Evolutionary conservation across 257 asterid species (phyloP).

Genomic region (Solanum chiquidenum): DNA sequence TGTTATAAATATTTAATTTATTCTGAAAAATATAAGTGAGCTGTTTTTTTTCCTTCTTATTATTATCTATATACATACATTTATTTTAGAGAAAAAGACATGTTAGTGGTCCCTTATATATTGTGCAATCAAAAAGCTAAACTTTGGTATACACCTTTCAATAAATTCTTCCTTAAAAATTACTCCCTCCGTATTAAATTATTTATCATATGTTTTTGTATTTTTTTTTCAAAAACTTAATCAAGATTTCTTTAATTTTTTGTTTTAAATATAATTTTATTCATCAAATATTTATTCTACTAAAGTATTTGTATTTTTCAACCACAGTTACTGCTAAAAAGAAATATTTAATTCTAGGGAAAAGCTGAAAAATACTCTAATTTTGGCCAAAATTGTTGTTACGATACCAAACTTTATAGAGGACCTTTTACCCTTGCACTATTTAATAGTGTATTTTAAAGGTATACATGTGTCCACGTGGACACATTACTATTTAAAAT

Average conservation of each 20-base stretch:
- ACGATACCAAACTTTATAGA: no score
- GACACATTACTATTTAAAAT: no score
- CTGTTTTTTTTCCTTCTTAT: neutral
- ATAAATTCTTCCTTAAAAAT: neutral
- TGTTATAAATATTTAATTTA: neutral
- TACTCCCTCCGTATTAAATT: neutral
- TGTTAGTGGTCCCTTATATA: no score
- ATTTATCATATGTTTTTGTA: neutral
- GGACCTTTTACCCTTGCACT: no score
- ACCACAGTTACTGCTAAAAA: neutral
- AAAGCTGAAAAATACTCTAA: no score
- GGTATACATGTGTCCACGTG: no score
- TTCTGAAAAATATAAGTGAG: neutral
- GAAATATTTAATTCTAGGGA: neutral
- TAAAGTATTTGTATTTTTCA: neutral
- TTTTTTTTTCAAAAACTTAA: neutral
- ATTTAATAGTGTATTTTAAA: no score
- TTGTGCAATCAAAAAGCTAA: no score
- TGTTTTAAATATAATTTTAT: neutral
- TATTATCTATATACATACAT: neutral
- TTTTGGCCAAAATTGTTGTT: no score
- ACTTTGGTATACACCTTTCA: neutral
- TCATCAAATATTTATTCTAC: neutral
- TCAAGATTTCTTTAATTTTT: neutral
- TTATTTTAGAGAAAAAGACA: neutral